Percentiles rank a stretch among this genome's conserved stretches.
phyloP scores from a whole-genome alignment of 2,329 filamentous ascomycete species.

The Fusarium albosuccineum region DNA sequence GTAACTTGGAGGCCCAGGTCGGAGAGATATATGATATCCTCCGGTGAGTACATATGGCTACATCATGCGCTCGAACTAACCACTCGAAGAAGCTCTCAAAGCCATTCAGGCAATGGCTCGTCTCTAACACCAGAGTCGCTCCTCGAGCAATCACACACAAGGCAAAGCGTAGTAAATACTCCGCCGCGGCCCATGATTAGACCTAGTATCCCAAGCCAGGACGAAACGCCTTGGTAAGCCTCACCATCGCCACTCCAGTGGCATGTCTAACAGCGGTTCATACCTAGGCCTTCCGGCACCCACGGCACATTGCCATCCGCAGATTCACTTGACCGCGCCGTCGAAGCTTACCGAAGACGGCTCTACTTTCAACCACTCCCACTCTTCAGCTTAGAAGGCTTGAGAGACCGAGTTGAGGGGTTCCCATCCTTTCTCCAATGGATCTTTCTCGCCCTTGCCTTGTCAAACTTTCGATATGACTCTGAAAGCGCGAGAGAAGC shows the following conservation, averaged over 20 bases:
- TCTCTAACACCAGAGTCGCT: constrained; percentile 23
- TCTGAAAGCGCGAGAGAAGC: constrained; percentile 28
- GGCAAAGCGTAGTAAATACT: not conserved
- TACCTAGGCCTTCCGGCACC: constrained; percentile 3
- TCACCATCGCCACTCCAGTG: rapidly evolving
- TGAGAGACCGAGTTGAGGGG: constrained; percentile 12
- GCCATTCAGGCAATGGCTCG: constrained; percentile 17
- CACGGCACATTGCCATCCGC: constrained; percentile 10
- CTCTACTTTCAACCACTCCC: constrained; percentile 41
- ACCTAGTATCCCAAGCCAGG: not conserved
- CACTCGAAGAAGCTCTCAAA: constrained; percentile 2
- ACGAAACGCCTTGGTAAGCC: constrained; percentile 7
- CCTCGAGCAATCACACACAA: constrained; percentile 1
- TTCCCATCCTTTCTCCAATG: constrained; percentile 31
- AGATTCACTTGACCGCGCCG: constrained; percentile 21
- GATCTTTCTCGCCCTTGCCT: constrained; percentile 30
- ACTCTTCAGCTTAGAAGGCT: constrained; percentile 24
- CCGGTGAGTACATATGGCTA: not conserved
- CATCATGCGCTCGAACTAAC: not conserved
- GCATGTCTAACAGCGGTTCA: not conserved
- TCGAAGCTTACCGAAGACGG: constrained; percentile 30
- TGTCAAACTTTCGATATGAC: constrained; percentile 23
- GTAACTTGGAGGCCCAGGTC: constrained; percentile 6
- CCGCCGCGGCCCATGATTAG: constrained; percentile 7
- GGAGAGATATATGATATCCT: constrained; percentile 27